A percentile compares a stretch with the other conserved stretches of the same genome.
These are phyloP conservation scores for Candida dubliniensis DNA, from an alignment of 1,139 yeast genomes.

Conservation along the genomic window DNA sequence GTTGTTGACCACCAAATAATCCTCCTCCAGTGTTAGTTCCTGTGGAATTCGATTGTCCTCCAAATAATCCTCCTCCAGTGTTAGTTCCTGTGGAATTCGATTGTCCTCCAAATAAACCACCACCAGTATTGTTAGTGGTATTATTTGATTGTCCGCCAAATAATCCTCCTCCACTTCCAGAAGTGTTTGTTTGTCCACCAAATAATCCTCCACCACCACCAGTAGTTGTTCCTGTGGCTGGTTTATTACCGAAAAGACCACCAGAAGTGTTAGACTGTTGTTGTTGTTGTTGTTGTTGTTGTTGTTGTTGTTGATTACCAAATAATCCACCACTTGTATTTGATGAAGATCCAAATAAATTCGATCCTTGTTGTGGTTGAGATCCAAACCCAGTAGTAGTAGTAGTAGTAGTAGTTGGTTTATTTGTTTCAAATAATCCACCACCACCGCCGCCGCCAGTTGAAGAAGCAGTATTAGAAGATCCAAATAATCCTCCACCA, in stretches of 20 bases:
- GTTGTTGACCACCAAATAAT: conserved; percentile 18
- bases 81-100: not conserved
- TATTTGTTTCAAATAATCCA: conserved; percentile 14
- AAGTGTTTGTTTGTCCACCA: conserved; percentile 5
- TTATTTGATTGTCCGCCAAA: not conserved
- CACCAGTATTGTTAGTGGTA: conserved; percentile 6
- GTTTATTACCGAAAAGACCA: not conserved
- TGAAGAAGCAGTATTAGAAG: conserved; percentile 1
- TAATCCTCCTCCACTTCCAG: not conserved
- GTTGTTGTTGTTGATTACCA: not conserved
- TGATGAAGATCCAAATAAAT: conserved; percentile 2
- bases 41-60: conserved; percentile 14
- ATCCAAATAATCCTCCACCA: conserved; percentile 19
- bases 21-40: conserved; percentile 15
- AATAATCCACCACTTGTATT: not conserved
- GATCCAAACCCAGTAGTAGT: conserved; percentile 9
- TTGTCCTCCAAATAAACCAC: conserved; percentile 15
- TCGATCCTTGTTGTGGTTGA: conserved; percentile 1
- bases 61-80: conserved; percentile 17
- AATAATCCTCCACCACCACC: conserved; percentile 12
- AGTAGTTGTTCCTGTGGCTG: conserved; percentile 12
- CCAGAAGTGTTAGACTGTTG: too few species aligned
- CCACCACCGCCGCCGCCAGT: conserved; percentile 5
- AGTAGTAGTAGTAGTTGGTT: conserved; percentile 12
- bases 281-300: too few species aligned